phyloP scores from a whole-genome alignment of 139 green algal genomes.

The Coccomyxa sp. region DNA sequence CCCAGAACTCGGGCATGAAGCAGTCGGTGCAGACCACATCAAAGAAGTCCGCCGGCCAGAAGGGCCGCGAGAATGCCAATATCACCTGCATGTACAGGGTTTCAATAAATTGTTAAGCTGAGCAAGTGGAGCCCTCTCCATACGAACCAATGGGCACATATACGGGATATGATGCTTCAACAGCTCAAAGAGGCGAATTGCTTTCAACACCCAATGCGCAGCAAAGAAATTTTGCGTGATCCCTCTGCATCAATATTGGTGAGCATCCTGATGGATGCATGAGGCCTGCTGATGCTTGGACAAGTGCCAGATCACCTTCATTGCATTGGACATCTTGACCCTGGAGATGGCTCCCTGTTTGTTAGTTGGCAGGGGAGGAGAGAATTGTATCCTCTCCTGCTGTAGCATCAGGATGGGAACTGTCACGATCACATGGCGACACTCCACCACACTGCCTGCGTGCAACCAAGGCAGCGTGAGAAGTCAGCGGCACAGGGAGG shows the following conservation, averaged over 20 bases:
- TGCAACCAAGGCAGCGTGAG: too few relatives aligned
- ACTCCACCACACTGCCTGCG: slow-evolving; percentile 3
- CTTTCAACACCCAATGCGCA: too few relatives aligned
- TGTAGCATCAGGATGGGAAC: slow-evolving; percentile 43
- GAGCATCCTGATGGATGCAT: too few relatives aligned
- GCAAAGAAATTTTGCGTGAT: too few relatives aligned
- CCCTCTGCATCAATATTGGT: too few relatives aligned
- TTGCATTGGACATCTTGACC: slow-evolving; percentile 29
- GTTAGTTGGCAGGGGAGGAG: slow-evolving; percentile 49
- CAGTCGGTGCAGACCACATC: slow-evolving; percentile 70
- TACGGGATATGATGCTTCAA: background rate
- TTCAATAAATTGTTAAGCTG: background rate
- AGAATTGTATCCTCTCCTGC: slow-evolving; percentile 51
- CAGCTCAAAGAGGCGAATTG: too few relatives aligned
- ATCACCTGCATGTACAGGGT: slow-evolving; percentile 36
- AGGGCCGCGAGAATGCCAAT: slow-evolving; percentile 42
- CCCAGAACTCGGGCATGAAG: slow-evolving; percentile 84
- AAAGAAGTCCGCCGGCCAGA: slow-evolving; percentile 77
- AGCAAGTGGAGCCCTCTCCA: too few relatives aligned
- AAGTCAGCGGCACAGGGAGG: too few relatives aligned
- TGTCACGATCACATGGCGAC: slow-evolving; percentile 45
- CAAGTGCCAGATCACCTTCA: background rate
- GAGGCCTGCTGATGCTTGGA: too few relatives aligned
- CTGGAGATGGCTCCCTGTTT: slow-evolving; percentile 41
- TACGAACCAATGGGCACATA: background rate